Base-by-base conservation (phyloP, 139 green algal genomes). In the Chlamydomonas sp. region DNA sequence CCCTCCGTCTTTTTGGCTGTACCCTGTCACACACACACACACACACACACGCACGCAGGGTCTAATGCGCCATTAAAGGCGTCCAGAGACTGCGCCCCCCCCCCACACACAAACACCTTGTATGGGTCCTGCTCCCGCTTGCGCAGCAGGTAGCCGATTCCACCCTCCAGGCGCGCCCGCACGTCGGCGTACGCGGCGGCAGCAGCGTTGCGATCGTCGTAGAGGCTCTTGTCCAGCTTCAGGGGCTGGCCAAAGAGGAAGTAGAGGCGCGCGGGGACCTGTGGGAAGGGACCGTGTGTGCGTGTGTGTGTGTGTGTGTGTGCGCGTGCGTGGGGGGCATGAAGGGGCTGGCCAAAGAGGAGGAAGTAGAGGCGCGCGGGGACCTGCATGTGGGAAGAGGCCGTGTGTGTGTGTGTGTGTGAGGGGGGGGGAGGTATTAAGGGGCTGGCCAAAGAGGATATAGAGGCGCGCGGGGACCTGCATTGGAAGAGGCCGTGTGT, bases 331-430 rank as follows among this genome's bases (percentile, higher is more conserved):
- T n/a, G n/a, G n/a, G n/a, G n/a, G n/a, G n/a, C n/a, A n/a, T n/a
- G n/a, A n/a, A 97, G 84, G 49, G 91, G 90, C 68, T 77, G 30
- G 24, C 85, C 75, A 69, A 97, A 97, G 6, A 85, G 69, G n/a
- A n/a, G n/a, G 77, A 94, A 98, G 79, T 98, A 98, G 58, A 95
- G 84, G 48, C 93, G 86, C 1, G 37, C 62, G 5, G 88, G 86
- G 34, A 78, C 47, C 58, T 33, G 31, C 6, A 58, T 13, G 65
- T 10, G n/a, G n/a, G n/a, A n/a, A n/a, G n/a, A n/a, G n/a, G n/a
- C n/a, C n/a, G n/a, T n/a, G n/a, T n/a, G n/a, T n/a, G n/a, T n/a
- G n/a, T n/a, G n/a, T n/a, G n/a, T n/a, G n/a, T n/a, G n/a, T n/a
- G n/a, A n/a, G n/a, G n/a, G n/a, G n/a, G n/a, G n/a, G n/a, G n/a